Conservation (phyloP, 116 monocot genomes). For the Cymodocea nodosa region DNA sequence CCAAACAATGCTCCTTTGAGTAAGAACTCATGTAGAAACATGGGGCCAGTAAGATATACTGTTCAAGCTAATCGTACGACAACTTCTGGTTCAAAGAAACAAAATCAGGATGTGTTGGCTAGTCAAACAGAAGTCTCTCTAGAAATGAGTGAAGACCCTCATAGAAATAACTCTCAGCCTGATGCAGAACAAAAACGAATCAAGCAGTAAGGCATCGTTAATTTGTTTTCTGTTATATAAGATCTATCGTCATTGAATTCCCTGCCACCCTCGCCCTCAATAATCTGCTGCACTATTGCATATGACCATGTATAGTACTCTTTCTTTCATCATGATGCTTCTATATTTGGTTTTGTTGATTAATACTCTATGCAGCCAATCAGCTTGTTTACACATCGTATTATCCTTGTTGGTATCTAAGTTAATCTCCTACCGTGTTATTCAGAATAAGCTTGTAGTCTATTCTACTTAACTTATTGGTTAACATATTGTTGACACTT, state of each 20-base stretch:
- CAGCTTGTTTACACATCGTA: background rate
- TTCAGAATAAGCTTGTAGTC: too few species aligned
- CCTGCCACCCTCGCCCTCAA: background rate
- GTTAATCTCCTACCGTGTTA: too few species aligned
- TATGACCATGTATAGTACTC: too few species aligned
- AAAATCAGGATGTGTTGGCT: conserved; percentile 19
- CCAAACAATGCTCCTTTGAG: conserved; percentile 14
- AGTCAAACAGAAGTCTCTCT: conserved; percentile 15
- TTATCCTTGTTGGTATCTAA: too few species aligned
- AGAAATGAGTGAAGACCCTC: conserved; percentile 32
- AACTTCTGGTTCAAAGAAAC: conserved; percentile 20
- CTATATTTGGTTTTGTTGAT: too few species aligned
- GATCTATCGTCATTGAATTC: background rate
- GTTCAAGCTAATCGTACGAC: conserved; percentile 21
- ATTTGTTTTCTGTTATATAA: background rate
- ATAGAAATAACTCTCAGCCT: conserved; percentile 29
- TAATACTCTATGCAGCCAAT: background rate
- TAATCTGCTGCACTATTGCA: background rate
- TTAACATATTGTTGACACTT: too few species aligned
- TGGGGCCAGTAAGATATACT: conserved; percentile 8
- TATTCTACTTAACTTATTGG: too few species aligned
- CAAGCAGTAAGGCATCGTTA: conserved; percentile 64
- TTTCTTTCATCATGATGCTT: too few species aligned
- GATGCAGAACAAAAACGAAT: conserved; percentile 59
- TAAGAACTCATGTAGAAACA: conserved; percentile 3